Base-by-base conservation (phyloP, 305 asterid genomes). In the Fraxinus albicans region DNA sequence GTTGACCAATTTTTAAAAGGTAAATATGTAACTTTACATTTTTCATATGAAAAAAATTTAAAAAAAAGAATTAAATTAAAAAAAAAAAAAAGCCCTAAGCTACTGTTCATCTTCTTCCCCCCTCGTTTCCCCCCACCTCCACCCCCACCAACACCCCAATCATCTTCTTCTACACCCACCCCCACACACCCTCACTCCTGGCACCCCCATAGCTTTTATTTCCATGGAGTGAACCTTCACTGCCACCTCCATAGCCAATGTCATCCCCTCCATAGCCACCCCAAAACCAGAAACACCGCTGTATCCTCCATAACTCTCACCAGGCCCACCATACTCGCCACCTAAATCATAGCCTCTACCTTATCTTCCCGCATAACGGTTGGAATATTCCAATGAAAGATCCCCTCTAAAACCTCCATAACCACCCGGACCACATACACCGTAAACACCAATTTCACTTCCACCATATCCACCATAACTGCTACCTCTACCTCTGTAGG, bases 331-430 rank as follows among this genome's bases (percentile, higher is more conserved):
- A 72, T 88, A 88, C 53, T 87, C 90, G 4, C 83, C 85, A 50
- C 88, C 89, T 36, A 88, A 10, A 88, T 88, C 93, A n/a, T 88
- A 90, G 53, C 90, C 90, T 81, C 90, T 85, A 77, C 90, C 90
- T 55, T 79, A 88, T 44, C 89, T 89, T 44, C 92, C 87, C 21
- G 88, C 91, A 79, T 82, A 88, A 35, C 89, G 90, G 82, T 83
- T 80, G 4, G 90, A 82, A 74, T 87, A 90, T 36, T 85, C 93
- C 31, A 83, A 84, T 29, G 91, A 82, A 9, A 90, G 83, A 38
- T 90, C 91, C 65, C 86, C 79, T 77, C 92, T 84, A 12, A 84
- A 81, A 47, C 91, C 88, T 79, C 90, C 91, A 17, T 85, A 86
- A 76, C 88, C 81, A 55, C 90, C 86, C 65, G 75, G 84, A 69